A percentile compares a stretch with the other conserved stretches of the same genome.
phyloP scores from a whole-genome alignment of 306 rosid genomes.

The Citrullus colocynthis region DNA sequence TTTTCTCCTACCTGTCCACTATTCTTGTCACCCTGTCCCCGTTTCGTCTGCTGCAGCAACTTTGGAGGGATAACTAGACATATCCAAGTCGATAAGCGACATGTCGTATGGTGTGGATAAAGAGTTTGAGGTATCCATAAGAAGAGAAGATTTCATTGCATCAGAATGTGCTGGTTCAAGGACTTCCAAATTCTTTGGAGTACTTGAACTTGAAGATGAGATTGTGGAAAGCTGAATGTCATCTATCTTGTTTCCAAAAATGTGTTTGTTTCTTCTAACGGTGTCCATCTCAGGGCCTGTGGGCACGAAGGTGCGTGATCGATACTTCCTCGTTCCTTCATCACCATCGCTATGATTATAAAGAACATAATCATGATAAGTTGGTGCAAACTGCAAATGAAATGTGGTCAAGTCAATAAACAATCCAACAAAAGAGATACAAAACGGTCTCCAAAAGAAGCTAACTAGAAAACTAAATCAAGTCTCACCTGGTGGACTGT shows the following conservation, averaged over 20 bases:
- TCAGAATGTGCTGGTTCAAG: slow-evolving; percentile 30
- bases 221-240: slow-evolving; percentile 74
- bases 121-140: slow-evolving; percentile 53
- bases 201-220: slow-evolving; percentile 46
- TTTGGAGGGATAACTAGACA: slow-evolving; percentile 55
- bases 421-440: not conserved
- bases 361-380: slow-evolving; percentile 95
- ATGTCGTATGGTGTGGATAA: slow-evolving; percentile 49
- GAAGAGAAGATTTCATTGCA: slow-evolving; percentile 60
- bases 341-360: slow-evolving; percentile 87
- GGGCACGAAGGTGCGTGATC: slow-evolving; percentile 96
- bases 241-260: slow-evolving; percentile 61
- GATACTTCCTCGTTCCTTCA: slow-evolving; percentile 72
- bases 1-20: not conserved
- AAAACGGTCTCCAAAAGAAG: not conserved
- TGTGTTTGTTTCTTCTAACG: slow-evolving; percentile 56
- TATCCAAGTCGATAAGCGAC: slow-evolving; percentile 76
- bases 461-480: not conserved
- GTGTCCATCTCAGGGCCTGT: slow-evolving; percentile 95
- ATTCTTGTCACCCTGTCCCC: slow-evolving; percentile 27
- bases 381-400: slow-evolving; percentile 84
- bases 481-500: slow-evolving; percentile 88
- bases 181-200: slow-evolving; percentile 19
- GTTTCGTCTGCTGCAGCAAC: slow-evolving; percentile 64
- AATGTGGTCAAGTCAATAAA: not conserved